Evolutionary conservation across 2,329 filamentous ascomycete genomes (phyloP).

Genomic region (Arachnomyces sp.): DNA sequence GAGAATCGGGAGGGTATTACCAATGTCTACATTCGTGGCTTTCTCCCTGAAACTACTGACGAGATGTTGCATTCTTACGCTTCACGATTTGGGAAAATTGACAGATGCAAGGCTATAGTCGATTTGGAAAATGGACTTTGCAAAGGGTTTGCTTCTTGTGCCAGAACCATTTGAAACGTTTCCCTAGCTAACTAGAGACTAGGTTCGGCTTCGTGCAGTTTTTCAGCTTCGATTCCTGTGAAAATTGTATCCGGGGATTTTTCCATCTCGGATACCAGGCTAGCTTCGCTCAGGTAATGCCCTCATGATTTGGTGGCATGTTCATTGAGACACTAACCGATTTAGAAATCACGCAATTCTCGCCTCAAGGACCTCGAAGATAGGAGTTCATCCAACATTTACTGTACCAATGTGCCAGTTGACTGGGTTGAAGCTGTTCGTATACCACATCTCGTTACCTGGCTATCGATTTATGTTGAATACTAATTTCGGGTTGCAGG

Average conservation of each 20-base stretch:
- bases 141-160: slow-evolving; percentile 59
- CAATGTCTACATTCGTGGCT: slow-evolving; percentile 95
- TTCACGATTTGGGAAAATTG: slow-evolving; percentile 81
- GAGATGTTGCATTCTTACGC: slow-evolving; percentile 78
- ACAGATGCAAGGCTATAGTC: slow-evolving; percentile 97
- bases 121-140: slow-evolving; percentile 87
- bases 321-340: slow-evolving; percentile 20
- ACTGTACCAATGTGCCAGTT: slow-evolving; percentile 94
- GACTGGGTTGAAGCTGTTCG: slow-evolving; percentile 81
- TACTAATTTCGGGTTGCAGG: slow-evolving; percentile 56
- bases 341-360: slow-evolving; percentile 91
- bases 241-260: slow-evolving; percentile 93
- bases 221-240: slow-evolving; percentile 75
- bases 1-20: slow-evolving; percentile 93
- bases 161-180: slow-evolving; percentile 4
- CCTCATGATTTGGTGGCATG: slow-evolving; percentile 4
- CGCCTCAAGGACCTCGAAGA: slow-evolving; percentile 95
- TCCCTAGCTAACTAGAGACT: slow-evolving; percentile 22
- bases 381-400: slow-evolving; percentile 83
- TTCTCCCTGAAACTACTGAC: slow-evolving; percentile 91
- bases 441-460: slow-evolving; percentile 11
- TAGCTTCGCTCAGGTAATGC: slow-evolving; percentile 78
- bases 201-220: slow-evolving; percentile 99
- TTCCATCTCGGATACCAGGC: slow-evolving; percentile 94
- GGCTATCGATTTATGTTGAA: slow-evolving; percentile 17